Evolutionary conservation across 306 rosid genomes (phyloP).

Genomic region (Gastrolobium bilobum): DNA sequence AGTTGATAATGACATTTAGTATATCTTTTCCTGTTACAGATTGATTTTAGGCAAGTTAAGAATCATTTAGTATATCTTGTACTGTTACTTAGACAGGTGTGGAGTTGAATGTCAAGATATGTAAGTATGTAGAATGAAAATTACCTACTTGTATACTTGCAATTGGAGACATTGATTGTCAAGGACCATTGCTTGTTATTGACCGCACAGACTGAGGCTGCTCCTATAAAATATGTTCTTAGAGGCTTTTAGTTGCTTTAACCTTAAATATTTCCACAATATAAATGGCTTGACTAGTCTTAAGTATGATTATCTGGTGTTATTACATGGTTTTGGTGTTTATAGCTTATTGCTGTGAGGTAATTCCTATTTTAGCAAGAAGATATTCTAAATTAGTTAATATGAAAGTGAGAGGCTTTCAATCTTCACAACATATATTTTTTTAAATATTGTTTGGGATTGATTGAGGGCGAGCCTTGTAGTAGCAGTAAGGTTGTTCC

Average conservation of each 20-base stretch:
- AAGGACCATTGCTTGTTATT: constrained; percentile 30
- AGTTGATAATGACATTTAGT: constrained; percentile 48
- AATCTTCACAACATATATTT: neutral
- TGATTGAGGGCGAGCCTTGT: neutral
- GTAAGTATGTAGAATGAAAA: constrained; percentile 11
- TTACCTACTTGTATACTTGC: constrained; percentile 19
- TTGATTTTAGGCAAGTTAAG: constrained; percentile 64
- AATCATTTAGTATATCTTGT: constrained; percentile 9
- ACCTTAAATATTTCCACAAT: constrained; percentile 29
- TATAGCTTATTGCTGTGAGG: constrained; percentile 27
- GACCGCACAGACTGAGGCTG: constrained; percentile 22
- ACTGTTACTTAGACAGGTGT: neutral
- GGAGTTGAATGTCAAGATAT: constrained; percentile 17
- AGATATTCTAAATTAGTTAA: constrained; percentile 18
- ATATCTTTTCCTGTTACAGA: constrained; percentile 33
- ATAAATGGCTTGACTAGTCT: constrained; percentile 17
- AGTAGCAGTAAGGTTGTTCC: too few species aligned
- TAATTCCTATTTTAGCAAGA: constrained; percentile 33
- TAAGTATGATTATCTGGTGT: constrained; percentile 20
- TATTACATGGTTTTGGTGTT: constrained; percentile 35
- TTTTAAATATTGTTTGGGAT: constrained; percentile 3
- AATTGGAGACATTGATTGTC: constrained; percentile 17
- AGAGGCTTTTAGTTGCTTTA: constrained; percentile 18
- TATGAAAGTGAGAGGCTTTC: constrained; percentile 19
- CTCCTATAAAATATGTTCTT: constrained; percentile 33